Base-by-base conservation (phyloP, 306 rosid genomes). In the Betula pendula region DNA sequence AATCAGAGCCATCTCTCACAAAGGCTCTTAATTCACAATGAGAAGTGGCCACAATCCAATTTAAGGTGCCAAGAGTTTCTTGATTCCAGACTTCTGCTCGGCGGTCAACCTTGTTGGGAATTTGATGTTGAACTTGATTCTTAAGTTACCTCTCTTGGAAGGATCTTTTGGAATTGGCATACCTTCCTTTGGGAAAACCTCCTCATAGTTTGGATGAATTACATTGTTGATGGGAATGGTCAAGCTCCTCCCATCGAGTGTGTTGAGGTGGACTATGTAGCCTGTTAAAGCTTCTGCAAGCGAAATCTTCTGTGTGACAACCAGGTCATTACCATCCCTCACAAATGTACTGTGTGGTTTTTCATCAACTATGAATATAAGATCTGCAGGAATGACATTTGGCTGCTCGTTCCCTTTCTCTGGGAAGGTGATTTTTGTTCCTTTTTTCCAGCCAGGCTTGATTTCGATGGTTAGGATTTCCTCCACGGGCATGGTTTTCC, bases 361-460 rank as follows among this genome's bases (percentile, higher is more conserved):
- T 88, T 94, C 98, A 49, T 92, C 96, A 40, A 94, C 82, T 20
- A 92, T 76, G 77, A 94, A 94, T 43, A 89, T 87, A 15, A 94
- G 85, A 82, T 94, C 97, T 3, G 97, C 90, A 10, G 98, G 89
- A 33, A 88, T 83, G 15, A 90, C 79, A 73, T 89, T 85, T 63
- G 86, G 94, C 22, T 85, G 92, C 83, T 90, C 92, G 48, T 92
- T 86, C 58, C 98, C 97, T 79, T 90, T 94, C 86, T 90, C 96
- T 0, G 89, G 93, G 85, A 92, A 94, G 2, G 98, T 94, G 71
- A 94, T 86, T 70, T 94, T 94, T 14, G 98, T 94, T 60, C 98
- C 98, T 79, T 92, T 94, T 76, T 94, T 92, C 98, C 98, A 94
- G 20, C 98, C 98, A 1, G 98, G 98, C 80, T 92, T 91, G 77